A percentile compares a stretch with the other conserved stretches of the same genome.
Evolutionary conservation across 495 filamentous ascomycete genomes (phyloP).

Genomic region (Trypethelium eluteriae): DNA sequence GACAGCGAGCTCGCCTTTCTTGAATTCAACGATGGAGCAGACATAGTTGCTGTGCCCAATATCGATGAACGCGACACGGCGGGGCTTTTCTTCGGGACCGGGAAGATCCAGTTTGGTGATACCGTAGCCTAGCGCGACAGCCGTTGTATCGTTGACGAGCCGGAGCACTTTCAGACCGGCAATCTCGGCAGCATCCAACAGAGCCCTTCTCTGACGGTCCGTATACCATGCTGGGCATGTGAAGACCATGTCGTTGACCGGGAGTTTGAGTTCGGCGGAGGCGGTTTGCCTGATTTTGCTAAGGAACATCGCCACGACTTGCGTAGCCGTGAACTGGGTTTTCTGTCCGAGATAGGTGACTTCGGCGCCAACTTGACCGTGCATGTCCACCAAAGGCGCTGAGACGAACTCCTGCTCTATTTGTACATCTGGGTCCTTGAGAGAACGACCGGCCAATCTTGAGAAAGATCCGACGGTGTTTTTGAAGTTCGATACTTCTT

Average conservation of each 20-base stretch:
- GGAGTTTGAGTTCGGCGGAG: slow-evolving; percentile 77
- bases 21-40: slow-evolving; percentile 89
- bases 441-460: slow-evolving; percentile 75
- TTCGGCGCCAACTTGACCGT: slow-evolving; percentile 90
- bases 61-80: slow-evolving; percentile 86
- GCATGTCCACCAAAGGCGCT: slow-evolving; percentile 77
- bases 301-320: slow-evolving; percentile 90
- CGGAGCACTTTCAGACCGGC: slow-evolving; percentile 87
- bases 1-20: slow-evolving; percentile 92
- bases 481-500: slow-evolving; percentile 98
- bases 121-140: slow-evolving; percentile 90
- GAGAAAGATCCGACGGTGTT: slow-evolving; percentile 93
- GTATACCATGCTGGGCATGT: slow-evolving; percentile 97
- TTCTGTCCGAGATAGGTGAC: slow-evolving; percentile 91
- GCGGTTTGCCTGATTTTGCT: slow-evolving; percentile 88
- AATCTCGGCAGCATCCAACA: slow-evolving; percentile 92
- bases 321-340: slow-evolving; percentile 82
- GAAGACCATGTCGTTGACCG: slow-evolving; percentile 90
- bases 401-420: slow-evolving; percentile 88
- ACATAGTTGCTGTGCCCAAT: slow-evolving; percentile 96
- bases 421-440: slow-evolving; percentile 84
- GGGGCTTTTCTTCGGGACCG: slow-evolving; percentile 80
- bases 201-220: slow-evolving; percentile 77
- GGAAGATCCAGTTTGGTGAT: slow-evolving; percentile 96
- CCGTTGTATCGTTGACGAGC: slow-evolving; percentile 97